Evolutionary conservation across 139 green algal species (phyloP).

Genomic region (Chara braunii): DNA sequence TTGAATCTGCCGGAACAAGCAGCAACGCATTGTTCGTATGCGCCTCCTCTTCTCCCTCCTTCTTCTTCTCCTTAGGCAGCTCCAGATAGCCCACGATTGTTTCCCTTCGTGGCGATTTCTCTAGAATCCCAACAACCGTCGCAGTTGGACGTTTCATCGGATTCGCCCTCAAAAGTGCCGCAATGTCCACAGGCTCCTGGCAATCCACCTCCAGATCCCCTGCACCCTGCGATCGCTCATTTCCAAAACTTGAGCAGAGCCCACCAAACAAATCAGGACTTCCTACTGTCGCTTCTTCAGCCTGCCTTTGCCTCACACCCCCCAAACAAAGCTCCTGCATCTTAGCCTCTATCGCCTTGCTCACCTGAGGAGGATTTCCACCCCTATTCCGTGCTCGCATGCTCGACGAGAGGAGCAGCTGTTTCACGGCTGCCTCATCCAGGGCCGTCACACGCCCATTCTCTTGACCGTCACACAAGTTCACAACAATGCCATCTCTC

Average conservation of each 20-base stretch:
- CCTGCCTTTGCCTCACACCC: background rate
- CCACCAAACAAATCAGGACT: background rate
- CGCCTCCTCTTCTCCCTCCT: background rate
- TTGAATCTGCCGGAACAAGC: conserved; percentile 53
- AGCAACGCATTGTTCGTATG: background rate
- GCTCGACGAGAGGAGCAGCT: no score
- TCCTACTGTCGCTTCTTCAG: background rate
- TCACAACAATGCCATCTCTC: background rate
- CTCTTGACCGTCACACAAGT: no score
- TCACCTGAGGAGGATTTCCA: no score
- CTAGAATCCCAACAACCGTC: conserved; percentile 64
- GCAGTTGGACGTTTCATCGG: conserved; percentile 46
- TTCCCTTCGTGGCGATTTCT: conserved; percentile 49
- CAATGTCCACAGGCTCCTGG: background rate
- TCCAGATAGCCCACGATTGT: conserved; percentile 65
- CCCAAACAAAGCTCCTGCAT: background rate
- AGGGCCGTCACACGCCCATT: no score
- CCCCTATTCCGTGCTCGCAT: no score
- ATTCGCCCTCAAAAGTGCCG: background rate
- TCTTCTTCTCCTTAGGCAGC: conserved; percentile 16
- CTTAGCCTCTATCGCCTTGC: background rate
- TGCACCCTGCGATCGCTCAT: background rate
- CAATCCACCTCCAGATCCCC: background rate
- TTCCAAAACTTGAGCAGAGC: no score
- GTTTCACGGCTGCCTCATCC: no score